Conservation (phyloP, 2,329 filamentous ascomycete species). For the Arthrobotrys pseudoclavata region DNA sequence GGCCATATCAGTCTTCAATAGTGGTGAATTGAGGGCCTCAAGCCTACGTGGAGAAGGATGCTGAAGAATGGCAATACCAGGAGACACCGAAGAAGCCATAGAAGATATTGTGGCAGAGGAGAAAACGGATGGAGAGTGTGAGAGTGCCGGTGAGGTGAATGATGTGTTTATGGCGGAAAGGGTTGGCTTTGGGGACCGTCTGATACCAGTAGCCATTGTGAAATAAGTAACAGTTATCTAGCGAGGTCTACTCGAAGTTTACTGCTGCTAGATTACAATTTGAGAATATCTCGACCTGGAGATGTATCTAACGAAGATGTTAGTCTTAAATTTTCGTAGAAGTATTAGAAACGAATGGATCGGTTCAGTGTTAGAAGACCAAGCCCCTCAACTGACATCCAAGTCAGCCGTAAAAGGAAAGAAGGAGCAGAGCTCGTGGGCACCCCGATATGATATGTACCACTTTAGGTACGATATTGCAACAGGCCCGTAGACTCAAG, state of each 20-base stretch:
- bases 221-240: conserved; percentile 1
- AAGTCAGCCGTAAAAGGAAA: neutral
- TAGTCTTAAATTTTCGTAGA: neutral
- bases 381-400: neutral
- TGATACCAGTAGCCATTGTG: conserved; percentile 50
- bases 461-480: neutral
- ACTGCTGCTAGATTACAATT: neutral
- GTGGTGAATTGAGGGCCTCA: conserved; percentile 54
- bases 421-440: neutral
- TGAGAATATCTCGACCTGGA: conserved; percentile 40
- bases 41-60: conserved; percentile 56
- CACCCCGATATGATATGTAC: neutral
- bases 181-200: conserved; percentile 50
- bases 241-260: conserved; percentile 48
- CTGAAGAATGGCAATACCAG: conserved; percentile 41
- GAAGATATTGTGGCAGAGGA: conserved; percentile 59
- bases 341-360: neutral
- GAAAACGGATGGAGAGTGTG: conserved; percentile 52
- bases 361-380: neutral
- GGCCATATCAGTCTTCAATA: conserved; percentile 49
- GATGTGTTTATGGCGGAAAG: conserved; percentile 58
- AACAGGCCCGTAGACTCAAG: neutral
- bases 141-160: conserved; percentile 49
- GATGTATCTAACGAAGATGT: neutral
- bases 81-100: conserved; percentile 56